Percentiles rank a stretch among this genome's conserved stretches.
phyloP scores from a whole-genome alignment of 2,329 filamentous ascomycete species.

The Emergomyces pasteurianus region DNA sequence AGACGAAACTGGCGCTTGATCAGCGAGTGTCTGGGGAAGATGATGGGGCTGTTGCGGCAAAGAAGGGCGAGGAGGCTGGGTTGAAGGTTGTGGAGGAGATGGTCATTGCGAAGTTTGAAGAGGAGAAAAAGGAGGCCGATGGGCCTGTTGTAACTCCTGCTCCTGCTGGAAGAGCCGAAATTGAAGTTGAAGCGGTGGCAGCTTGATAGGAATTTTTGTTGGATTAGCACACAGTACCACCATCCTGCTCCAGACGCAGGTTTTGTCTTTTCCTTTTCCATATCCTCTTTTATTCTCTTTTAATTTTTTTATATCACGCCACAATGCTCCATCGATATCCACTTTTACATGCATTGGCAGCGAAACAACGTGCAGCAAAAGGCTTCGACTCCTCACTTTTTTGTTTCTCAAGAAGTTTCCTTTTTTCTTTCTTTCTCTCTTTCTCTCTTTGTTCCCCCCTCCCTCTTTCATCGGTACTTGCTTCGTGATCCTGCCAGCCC shows the following conservation, averaged over 20 bases:
- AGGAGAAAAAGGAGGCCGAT: constrained; percentile 7
- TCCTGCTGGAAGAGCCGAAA: background rate
- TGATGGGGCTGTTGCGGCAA: constrained; percentile 41
- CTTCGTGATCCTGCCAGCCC: background rate
- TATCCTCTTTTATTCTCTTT: too few relatives aligned
- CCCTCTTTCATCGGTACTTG: background rate
- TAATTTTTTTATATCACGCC: background rate
- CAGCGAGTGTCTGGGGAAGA: constrained; percentile 54
- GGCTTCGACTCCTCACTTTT: background rate
- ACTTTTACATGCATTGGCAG: background rate
- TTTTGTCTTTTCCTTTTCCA: background rate
- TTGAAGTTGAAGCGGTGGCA: background rate
- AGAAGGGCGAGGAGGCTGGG: constrained; percentile 38
- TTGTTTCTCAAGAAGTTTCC: background rate
- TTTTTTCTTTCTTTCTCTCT: background rate
- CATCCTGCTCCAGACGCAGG: background rate
- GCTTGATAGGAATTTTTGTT: background rate
- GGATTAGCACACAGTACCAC: background rate
- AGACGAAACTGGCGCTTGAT: constrained; percentile 87
- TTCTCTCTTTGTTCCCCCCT: background rate
- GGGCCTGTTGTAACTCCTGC: background rate
- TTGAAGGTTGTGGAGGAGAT: constrained; percentile 39
- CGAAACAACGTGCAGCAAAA: background rate
- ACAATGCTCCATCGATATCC: background rate
- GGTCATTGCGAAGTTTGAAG: constrained; percentile 32